Percentiles rank a stretch among this genome's conserved stretches.
Evolutionary conservation across 2,329 filamentous ascomycete species (phyloP).

Genomic region (Herpotrichia juniperi): DNA sequence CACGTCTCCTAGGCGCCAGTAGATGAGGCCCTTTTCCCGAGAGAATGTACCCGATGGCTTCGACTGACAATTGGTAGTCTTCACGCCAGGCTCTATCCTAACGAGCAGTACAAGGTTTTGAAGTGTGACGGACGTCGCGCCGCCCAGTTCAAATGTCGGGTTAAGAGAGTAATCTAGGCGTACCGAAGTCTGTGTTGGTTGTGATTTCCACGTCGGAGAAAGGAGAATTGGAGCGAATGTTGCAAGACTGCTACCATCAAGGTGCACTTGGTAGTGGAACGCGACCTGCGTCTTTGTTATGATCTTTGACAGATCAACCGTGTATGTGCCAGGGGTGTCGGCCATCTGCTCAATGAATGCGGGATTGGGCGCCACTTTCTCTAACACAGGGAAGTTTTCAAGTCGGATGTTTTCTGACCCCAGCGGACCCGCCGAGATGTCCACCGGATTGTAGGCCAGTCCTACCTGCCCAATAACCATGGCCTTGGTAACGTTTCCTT

Average conservation of each 20-base stretch:
- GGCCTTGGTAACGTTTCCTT: conserved; percentile 71
- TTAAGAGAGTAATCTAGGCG: conserved; percentile 86
- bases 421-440: conserved; percentile 48
- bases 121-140: conserved; percentile 59
- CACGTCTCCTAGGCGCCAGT: conserved; percentile 81
- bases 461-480: conserved; percentile 89
- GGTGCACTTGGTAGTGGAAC: conserved; percentile 90
- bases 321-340: conserved; percentile 79
- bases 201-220: conserved; percentile 79
- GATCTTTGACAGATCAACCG: conserved; percentile 74
- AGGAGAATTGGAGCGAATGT: conserved; percentile 75
- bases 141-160: conserved; percentile 62
- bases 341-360: conserved; percentile 79
- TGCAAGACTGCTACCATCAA: conserved; percentile 61
- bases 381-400: conserved; percentile 85
- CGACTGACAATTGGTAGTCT: conserved; percentile 71
- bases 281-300: conserved; percentile 71
- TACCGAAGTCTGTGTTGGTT: conserved; percentile 83
- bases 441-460: conserved; percentile 74
- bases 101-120: conserved; percentile 79
- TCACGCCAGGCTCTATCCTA: conserved; percentile 68
- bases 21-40: conserved; percentile 76
- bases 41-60: conserved; percentile 82
- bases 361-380: conserved; percentile 92
- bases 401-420: conserved; percentile 73